Evolutionary conservation across 1,139 yeast genomes (phyloP).

Genomic region (Candida neerlandica): DNA sequence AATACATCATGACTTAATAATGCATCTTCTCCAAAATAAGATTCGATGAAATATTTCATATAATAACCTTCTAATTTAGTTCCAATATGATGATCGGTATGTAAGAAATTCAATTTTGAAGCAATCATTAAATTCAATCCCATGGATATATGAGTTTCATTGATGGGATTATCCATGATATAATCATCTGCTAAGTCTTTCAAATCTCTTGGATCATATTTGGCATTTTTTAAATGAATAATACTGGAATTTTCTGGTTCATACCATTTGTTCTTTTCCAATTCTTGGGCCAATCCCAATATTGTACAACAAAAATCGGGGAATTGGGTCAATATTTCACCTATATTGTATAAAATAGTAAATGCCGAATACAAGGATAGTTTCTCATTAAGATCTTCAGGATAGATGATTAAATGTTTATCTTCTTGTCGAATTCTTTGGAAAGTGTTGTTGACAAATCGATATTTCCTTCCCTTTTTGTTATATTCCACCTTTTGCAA

Average conservation of each 20-base stretch:
- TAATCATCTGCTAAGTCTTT: conserved; percentile 19
- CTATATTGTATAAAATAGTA: conserved; percentile 41
- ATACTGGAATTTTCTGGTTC: conserved; percentile 51
- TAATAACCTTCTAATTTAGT: conserved; percentile 50
- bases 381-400: conserved; percentile 35
- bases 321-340: conserved; percentile 33
- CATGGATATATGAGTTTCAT: conserved; percentile 37
- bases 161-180: conserved; percentile 18
- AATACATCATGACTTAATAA: conserved; percentile 45
- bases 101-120: conserved; percentile 55
- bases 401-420: conserved; percentile 50
- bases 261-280: conserved; percentile 54
- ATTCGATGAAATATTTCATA: conserved; percentile 41
- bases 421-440: conserved; percentile 54
- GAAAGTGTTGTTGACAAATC: conserved; percentile 51
- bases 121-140: conserved; percentile 50
- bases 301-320: conserved; percentile 52
- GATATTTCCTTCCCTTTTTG: conserved; percentile 55
- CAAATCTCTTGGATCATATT: conserved; percentile 30
- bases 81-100: conserved; percentile 60
- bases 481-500: conserved; percentile 46
- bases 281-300: conserved; percentile 51
- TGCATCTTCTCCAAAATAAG: conserved; percentile 46
- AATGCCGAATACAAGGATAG: conserved; percentile 48
- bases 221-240: conserved; percentile 36